Evolutionary conservation across 2,329 filamentous ascomycete genomes (phyloP).

Genomic region (Clonostachys byssicola): DNA sequence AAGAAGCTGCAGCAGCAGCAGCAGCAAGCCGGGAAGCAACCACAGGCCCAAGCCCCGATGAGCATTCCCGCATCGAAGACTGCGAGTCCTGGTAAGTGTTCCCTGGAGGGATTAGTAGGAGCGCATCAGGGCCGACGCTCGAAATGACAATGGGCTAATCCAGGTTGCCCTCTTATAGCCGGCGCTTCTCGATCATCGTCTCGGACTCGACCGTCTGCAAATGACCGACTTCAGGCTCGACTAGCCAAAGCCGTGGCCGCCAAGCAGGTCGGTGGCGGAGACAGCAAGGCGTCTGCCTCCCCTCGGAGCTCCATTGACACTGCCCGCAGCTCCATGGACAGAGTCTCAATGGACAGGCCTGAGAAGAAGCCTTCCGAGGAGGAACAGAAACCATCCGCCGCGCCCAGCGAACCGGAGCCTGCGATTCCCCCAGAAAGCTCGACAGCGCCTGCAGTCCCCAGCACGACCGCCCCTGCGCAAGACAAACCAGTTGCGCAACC

Average conservation of each 20-base stretch:
- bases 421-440: background rate
- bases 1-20: slow-evolving; percentile 18
- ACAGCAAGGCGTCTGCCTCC: slow-evolving; percentile 34
- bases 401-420: background rate
- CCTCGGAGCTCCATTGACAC: slow-evolving; percentile 30
- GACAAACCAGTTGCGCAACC: background rate
- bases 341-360: slow-evolving; percentile 15
- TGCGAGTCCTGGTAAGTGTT: slow-evolving; percentile 19
- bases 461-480: background rate
- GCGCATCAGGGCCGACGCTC: too few species aligned
- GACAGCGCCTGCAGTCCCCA: background rate
- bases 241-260: slow-evolving; percentile 83
- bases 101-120: background rate
- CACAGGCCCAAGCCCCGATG: slow-evolving; percentile 17
- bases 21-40: slow-evolving; percentile 17
- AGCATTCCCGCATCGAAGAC: slow-evolving; percentile 1
- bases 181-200: slow-evolving; percentile 59
- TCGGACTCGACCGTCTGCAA: slow-evolving; percentile 61
- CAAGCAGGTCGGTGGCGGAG: slow-evolving; percentile 36
- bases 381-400: background rate
- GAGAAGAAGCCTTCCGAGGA: slow-evolving; percentile 1
- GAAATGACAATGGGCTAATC: background rate
- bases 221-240: slow-evolving; percentile 83
- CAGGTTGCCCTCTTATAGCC: slow-evolving; percentile 5
- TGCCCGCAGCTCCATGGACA: slow-evolving; percentile 18